Conservation (phyloP, 2,329 filamentous ascomycete genomes). For the Colletotrichum scovillei region DNA sequence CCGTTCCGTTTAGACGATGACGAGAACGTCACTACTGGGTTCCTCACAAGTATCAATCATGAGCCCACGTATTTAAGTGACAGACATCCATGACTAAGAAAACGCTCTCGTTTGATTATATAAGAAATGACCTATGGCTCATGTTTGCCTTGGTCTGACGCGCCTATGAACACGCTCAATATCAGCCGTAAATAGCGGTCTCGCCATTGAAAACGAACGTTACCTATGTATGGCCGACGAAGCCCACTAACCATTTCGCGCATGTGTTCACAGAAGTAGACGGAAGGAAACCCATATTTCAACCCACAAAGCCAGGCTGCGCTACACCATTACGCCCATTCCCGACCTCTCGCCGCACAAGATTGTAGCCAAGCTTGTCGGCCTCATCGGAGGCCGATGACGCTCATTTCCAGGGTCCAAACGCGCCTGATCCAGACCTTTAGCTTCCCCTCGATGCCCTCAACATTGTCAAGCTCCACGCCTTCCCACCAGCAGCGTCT, state of each 20-base stretch:
- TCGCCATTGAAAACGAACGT: not conserved
- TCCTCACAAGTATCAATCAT: not conserved
- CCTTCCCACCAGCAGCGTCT: conserved; percentile 99
- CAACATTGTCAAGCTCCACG: conserved; percentile 88
- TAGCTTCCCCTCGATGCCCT: conserved; percentile 89
- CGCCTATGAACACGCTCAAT: not conserved
- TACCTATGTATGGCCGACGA: not conserved
- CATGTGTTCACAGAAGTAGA: not conserved
- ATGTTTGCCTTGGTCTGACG: not conserved
- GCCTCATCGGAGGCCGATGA: conserved; percentile 81
- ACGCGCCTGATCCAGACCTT: conserved; percentile 99
- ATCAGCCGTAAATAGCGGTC: not conserved
- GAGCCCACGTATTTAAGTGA: not conserved
- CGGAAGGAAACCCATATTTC: conserved; percentile 6
- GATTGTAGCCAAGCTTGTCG: not conserved
- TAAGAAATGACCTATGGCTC: not conserved
- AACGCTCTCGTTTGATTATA: not conserved
- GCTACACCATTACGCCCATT: conserved; percentile 11
- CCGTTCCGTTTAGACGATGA: too few species aligned
- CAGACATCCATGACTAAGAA: too few species aligned
- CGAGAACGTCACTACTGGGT: too few species aligned
- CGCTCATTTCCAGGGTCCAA: conserved; percentile 99
- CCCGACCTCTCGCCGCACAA: not conserved
- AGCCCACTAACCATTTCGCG: not conserved
- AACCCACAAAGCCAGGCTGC: conserved; percentile 10